A percentile compares a stretch with the other conserved stretches of the same genome.
Conservation (phyloP, 1,284 basidiomycete genomes). For the Lentinula novae-zelandiae region DNA sequence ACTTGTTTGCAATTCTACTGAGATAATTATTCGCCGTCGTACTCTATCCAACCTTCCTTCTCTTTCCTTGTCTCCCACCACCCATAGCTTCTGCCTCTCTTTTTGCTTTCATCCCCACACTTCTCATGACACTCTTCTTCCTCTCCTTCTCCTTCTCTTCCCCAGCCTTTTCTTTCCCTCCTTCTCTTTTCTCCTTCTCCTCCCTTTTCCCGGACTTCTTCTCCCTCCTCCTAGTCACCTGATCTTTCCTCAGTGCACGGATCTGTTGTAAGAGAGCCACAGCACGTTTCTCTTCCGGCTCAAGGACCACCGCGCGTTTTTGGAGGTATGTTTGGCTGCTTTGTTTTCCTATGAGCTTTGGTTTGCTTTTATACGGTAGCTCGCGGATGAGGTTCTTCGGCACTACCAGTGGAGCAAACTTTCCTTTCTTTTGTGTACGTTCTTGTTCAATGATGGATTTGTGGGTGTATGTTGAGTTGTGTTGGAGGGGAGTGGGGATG, state of each 20-base stretch:
- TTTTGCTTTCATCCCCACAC: conserved; percentile 71
- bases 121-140: conserved; percentile 74
- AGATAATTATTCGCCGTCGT: background rate
- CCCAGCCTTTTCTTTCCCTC: conserved; percentile 66
- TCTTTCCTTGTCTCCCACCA: conserved; percentile 46
- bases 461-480: conserved; percentile 86
- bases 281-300: conserved; percentile 92
- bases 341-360: conserved; percentile 54
- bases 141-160: conserved; percentile 76
- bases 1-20: too few species aligned
- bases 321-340: conserved; percentile 78
- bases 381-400: conserved; percentile 87
- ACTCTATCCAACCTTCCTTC: conserved; percentile 32
- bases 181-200: conserved; percentile 63
- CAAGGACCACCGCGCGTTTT: conserved; percentile 91
- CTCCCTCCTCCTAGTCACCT: conserved; percentile 71
- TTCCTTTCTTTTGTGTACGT: conserved; percentile 60
- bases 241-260: conserved; percentile 87
- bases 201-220: conserved; percentile 77
- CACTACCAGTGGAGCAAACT: conserved; percentile 88
- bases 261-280: conserved; percentile 95
- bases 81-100: conserved; percentile 57
- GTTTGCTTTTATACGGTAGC: conserved; percentile 92
- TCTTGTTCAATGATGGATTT: conserved; percentile 45
- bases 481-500: conserved; percentile 80